Evolutionary conservation across 768 basidiomycete species (phyloP).

Genomic region (Naganishia onofrii): DNA sequence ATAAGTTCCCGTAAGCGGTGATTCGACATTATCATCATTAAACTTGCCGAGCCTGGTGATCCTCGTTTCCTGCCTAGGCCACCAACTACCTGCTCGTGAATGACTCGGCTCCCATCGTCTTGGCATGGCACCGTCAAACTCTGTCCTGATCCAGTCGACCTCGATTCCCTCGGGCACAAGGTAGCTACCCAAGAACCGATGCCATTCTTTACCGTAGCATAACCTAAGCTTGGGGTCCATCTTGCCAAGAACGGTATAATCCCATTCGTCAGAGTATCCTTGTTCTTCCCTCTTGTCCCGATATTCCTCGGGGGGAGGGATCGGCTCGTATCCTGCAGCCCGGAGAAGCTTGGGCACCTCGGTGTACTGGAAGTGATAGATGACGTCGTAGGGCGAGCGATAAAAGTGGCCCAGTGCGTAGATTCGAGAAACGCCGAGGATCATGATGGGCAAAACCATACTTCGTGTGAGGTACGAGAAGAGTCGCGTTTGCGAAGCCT

Average conservation of each 20-base stretch:
- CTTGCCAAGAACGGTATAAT: slow-evolving; percentile 60
- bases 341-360: slow-evolving; percentile 80
- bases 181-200: slow-evolving; percentile 87
- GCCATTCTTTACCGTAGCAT: slow-evolving; percentile 93
- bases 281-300: slow-evolving; percentile 52
- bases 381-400: slow-evolving; percentile 76
- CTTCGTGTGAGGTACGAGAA: slow-evolving; percentile 74
- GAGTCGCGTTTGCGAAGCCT: slow-evolving; percentile 74
- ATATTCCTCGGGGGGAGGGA: slow-evolving; percentile 42
- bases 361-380: slow-evolving; percentile 66
- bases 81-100: slow-evolving; percentile 51
- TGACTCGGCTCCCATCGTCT: slow-evolving; percentile 66
- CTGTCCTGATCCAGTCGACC: slow-evolving; percentile 86
- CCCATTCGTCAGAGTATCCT: slow-evolving; percentile 63
- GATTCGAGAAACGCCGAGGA: slow-evolving; percentile 76
- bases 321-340: slow-evolving; percentile 45
- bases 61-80: slow-evolving; percentile 65
- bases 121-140: slow-evolving; percentile 84
- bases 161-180: slow-evolving; percentile 77
- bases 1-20: slow-evolving; percentile 64
- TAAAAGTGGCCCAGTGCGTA: slow-evolving; percentile 84
- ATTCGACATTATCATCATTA: slow-evolving; percentile 83
- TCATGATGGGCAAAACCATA: slow-evolving; percentile 63
- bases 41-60: slow-evolving; percentile 61
- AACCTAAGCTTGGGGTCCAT: slow-evolving; percentile 64